Evolutionary conservation across 768 basidiomycete species (phyloP).

Genomic region (Glaciozyma martinii): DNA sequence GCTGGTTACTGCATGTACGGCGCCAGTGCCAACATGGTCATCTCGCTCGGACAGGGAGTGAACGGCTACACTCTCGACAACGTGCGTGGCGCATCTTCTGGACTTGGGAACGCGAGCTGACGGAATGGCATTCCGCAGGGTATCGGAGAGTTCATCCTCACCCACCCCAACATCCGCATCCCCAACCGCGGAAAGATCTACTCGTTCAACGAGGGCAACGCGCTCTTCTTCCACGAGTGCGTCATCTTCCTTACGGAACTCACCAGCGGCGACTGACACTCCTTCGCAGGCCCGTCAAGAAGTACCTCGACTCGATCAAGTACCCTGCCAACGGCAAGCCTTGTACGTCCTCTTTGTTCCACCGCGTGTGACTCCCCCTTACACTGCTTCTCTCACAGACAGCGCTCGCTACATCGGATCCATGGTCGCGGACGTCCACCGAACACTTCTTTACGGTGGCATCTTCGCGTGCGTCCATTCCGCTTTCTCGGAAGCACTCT

Average conservation of each 20-base stretch:
- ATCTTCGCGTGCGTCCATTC: conserved; percentile 56
- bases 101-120: background rate
- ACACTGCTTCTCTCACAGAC: conserved; percentile 37
- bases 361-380: conserved; percentile 47
- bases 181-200: conserved; percentile 95
- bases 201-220: conserved; percentile 98
- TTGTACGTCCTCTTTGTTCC: conserved; percentile 46
- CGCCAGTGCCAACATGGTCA: conserved; percentile 90
- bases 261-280: conserved; percentile 41
- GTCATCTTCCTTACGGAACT: conserved; percentile 39
- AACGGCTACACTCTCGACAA: conserved; percentile 98
- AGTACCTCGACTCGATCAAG: conserved; percentile 86
- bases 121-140: conserved; percentile 39
- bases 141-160: conserved; percentile 96
- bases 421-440: conserved; percentile 98
- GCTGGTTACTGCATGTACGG: conserved; percentile 54
- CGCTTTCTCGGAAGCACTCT: background rate
- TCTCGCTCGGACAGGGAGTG: conserved; percentile 89
- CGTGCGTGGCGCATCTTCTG: conserved; percentile 28
- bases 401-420: conserved; percentile 70
- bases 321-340: conserved; percentile 70
- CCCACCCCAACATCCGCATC: conserved; percentile 93
- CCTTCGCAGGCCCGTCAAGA: conserved; percentile 69
- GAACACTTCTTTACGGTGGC: conserved; percentile 91
- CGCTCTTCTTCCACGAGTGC: conserved; percentile 81